phyloP scores from a whole-genome alignment of 2,329 filamentous ascomycete genomes.

The Penicillium oxalicum region DNA sequence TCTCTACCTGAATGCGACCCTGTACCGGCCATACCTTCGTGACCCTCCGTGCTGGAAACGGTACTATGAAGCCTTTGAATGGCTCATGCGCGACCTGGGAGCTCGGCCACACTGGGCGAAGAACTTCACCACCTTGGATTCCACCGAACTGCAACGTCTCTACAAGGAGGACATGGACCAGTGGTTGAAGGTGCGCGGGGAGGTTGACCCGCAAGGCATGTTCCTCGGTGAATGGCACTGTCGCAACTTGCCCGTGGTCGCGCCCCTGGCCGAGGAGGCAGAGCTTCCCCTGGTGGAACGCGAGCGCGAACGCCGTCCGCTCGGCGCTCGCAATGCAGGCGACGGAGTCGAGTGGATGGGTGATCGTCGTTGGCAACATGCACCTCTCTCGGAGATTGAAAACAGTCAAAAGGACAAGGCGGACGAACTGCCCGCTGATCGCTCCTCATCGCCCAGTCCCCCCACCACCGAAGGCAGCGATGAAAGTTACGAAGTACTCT shows the following conservation, averaged over 20 bases:
- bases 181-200: constrained; percentile 63
- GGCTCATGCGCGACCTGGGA: constrained; percentile 78
- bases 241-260: constrained; percentile 52
- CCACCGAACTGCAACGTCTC: constrained; percentile 57
- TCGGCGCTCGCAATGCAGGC: constrained; percentile 26
- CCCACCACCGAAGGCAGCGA: constrained; percentile 40
- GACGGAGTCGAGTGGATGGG: constrained; percentile 41
- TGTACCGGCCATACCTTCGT: constrained; percentile 73
- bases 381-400: constrained; percentile 4
- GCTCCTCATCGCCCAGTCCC: constrained; percentile 27
- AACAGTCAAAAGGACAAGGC: constrained; percentile 4
- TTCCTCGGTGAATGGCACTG: constrained; percentile 90
- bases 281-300: constrained; percentile 41
- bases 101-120: constrained; percentile 88
- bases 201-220: constrained; percentile 73
- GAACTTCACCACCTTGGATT: constrained; percentile 63
- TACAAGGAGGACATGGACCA: constrained; percentile 63
- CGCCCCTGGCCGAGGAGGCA: constrained; percentile 9
- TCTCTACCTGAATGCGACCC: constrained; percentile 81
- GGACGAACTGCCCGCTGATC: constrained; percentile 10
- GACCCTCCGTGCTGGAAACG: constrained; percentile 70
- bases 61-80: constrained; percentile 88
- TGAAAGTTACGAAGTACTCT: constrained; percentile 45
- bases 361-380: constrained; percentile 27
- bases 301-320: constrained; percentile 31